These are phyloP conservation scores for Globisporangium paroecandrum DNA, from an alignment of 352 stramenopile genomes.

Conservation along the genomic window DNA sequence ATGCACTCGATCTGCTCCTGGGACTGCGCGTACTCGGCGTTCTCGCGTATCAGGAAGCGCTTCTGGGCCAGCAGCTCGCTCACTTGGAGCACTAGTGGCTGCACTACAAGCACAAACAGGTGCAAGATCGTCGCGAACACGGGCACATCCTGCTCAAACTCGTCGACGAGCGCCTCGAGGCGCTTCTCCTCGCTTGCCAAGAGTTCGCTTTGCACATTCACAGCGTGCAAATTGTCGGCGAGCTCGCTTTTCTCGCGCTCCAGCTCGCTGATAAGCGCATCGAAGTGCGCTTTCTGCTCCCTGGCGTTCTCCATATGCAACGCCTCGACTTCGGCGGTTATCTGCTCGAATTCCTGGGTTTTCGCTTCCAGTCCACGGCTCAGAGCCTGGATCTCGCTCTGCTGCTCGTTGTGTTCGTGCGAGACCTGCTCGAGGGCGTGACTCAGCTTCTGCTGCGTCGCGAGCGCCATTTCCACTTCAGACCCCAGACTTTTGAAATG, in stretches of 20 bases:
- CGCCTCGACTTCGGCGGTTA: slow-evolving; percentile 39
- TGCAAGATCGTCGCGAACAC: slow-evolving; percentile 44
- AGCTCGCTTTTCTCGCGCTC: slow-evolving; percentile 40
- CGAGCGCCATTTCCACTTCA: slow-evolving; percentile 22
- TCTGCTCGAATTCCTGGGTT: slow-evolving; percentile 28
- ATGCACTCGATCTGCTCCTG: slow-evolving; percentile 65
- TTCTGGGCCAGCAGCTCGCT: slow-evolving; percentile 63
- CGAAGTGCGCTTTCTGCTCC: slow-evolving; percentile 41
- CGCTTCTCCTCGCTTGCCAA: slow-evolving; percentile 18
- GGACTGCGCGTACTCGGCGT: slow-evolving; percentile 35
- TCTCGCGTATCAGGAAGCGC: slow-evolving; percentile 46
- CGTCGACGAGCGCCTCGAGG: slow-evolving; percentile 30
- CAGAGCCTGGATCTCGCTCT: slow-evolving; percentile 21
- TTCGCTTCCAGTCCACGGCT: slow-evolving; percentile 37
- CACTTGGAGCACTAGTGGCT: slow-evolving; percentile 60
- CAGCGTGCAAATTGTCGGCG: slow-evolving; percentile 26
- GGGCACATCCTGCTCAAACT: slow-evolving; percentile 41
- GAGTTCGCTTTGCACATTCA: slow-evolving; percentile 14
- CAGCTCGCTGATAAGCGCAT: slow-evolving; percentile 25
- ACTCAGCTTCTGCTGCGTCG: slow-evolving; percentile 21
- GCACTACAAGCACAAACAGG: slow-evolving; percentile 58
- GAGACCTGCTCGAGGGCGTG: slow-evolving; percentile 19
- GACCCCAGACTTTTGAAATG: slow-evolving; percentile 22
- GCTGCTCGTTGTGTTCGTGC: slow-evolving; percentile 21
- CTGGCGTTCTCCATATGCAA: slow-evolving; percentile 32